Conservation (phyloP, 352 stramenopile species). For the Detonula confervacea region DNA sequence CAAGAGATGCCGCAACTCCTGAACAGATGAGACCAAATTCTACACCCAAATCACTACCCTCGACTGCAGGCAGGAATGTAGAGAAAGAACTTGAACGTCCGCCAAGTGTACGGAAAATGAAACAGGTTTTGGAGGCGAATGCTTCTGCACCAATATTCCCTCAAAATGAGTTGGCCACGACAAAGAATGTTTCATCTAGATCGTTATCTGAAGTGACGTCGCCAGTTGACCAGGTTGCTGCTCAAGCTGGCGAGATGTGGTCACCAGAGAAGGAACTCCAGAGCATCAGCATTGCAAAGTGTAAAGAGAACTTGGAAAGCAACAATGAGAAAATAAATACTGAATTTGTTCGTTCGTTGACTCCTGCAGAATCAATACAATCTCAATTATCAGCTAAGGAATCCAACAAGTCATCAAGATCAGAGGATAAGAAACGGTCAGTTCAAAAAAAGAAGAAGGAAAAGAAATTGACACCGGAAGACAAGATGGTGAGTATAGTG, state of each 20-base stretch:
- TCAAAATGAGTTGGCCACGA: conserved; percentile 1
- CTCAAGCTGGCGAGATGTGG: not conserved
- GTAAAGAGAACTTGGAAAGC: not conserved
- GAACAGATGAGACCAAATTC: not conserved
- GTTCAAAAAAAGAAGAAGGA: conserved; percentile 1
- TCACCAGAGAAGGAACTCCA: not conserved
- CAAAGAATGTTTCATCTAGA: not conserved
- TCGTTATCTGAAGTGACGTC: too few relatives aligned
- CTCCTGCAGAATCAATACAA: not conserved
- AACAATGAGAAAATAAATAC: not conserved
- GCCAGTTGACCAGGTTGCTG: not conserved
- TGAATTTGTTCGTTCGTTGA: not conserved
- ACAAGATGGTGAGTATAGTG: conserved; percentile 35
- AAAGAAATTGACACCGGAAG: conserved; percentile 15
- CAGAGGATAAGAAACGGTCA: not conserved
- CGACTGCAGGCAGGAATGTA: too few relatives aligned
- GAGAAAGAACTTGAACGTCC: too few relatives aligned
- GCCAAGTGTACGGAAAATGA: conserved; percentile 5
- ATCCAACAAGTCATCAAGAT: not conserved
- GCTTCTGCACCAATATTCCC: conserved; percentile 4
- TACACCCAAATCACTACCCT: too few relatives aligned
- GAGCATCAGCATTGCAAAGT: not conserved
- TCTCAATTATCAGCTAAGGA: not conserved
- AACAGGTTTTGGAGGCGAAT: conserved; percentile 6
- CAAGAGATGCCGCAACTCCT: not conserved